Evolutionary conservation across 768 basidiomycete species (phyloP), one percentile per base, ranked within the genome.

Genomic region (Lanmaoa pseudosensibilis): DNA sequence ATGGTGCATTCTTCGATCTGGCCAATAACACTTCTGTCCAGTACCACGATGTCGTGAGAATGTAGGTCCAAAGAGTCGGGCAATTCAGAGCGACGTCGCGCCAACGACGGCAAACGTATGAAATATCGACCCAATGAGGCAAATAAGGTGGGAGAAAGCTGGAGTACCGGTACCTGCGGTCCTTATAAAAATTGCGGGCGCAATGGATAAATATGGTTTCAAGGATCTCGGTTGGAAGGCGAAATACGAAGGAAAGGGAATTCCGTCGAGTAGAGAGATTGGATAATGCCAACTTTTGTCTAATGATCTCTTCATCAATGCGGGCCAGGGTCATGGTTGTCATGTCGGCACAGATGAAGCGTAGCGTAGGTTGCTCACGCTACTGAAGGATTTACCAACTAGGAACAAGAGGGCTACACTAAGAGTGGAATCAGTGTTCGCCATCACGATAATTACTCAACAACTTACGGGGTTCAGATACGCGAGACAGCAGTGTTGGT

Each of bases 21-120:
- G 58, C 64, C 25, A 79, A 47, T 74, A 78, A 77, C 2, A 5
- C 27, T 40, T 73, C 62, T 12, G 69, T 69, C 75, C 75, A 75
- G 37, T 54, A 59, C 3, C 69, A 68, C 15, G 65, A 68, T 1
- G 54, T 56, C 32, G 75, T 69, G 13, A 71, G 57, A 19, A 70
- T 66, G 33, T 60, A 61, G 13, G 36, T 69, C 78, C 78, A 80
- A 41, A 80, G 67, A 19, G 43, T 56, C 2, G 75, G 71, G 45
- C 66, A 74, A 36, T 63, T 69, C 7, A 79, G 56, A 8, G 78
- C 77, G 2, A 79, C 72, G 0, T 69, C 51, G 19, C 79, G 73
- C 45, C 76, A 80, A 50, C 75, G 71, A 25, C 41, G 36, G 12
- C n/a, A 64, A n/a, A 62, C 46, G 23, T 65, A 44, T 27, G 8